Base-by-base conservation (phyloP, 1,139 yeast genomes). In the Candida sanyaensis region DNA sequence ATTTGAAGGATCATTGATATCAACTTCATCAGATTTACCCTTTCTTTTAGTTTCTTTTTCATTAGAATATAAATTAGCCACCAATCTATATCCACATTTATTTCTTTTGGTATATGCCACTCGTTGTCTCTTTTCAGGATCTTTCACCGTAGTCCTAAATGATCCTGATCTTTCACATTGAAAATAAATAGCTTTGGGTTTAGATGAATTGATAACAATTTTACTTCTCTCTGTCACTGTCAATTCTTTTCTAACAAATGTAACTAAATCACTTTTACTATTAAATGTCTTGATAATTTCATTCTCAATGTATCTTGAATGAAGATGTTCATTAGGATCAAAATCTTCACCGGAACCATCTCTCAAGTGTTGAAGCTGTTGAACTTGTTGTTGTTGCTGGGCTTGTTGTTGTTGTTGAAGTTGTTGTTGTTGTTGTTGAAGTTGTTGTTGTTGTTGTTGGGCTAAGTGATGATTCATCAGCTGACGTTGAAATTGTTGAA, bases 61-160 rank as follows among this genome's bases (percentile, higher is more conserved):
- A 9, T 72, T 68, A 7, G 77, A 76, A 50, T 73, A 73, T 47
- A 75, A 68, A 60, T 76, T 76, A 44, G 81, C 81, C 13, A 75
- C 80, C 52, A 76, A 64, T 47, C 80, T 60, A 62, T 74, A 76
- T 23, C 77, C 78, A 62, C 81, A 76, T 61, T 76, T 76, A 59
- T 71, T 71, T 55, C 81, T 63, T 58, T 76, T 76, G 50, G 80
- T 75, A 62, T 75, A 76, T n/a, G 80, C 81, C 27, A 75, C 78
- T 55, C 81, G 61, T 56, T 76, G 80, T 62, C 81, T 66, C 62
- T 73, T 73, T 41, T 72, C 55, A 11, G 77, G 66, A 52, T 75
- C 80, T 61, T 75, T 75, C 45, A 76, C 81, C 1, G 81, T 76
- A 41, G 81, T 76, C 58, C 81, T 64, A 55, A 75, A 76, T 26